Percentiles rank a stretch among this genome's conserved stretches.
Evolutionary conservation across 2,329 filamentous ascomycete genomes (phyloP).

Genomic region (Fusarium chaquense): DNA sequence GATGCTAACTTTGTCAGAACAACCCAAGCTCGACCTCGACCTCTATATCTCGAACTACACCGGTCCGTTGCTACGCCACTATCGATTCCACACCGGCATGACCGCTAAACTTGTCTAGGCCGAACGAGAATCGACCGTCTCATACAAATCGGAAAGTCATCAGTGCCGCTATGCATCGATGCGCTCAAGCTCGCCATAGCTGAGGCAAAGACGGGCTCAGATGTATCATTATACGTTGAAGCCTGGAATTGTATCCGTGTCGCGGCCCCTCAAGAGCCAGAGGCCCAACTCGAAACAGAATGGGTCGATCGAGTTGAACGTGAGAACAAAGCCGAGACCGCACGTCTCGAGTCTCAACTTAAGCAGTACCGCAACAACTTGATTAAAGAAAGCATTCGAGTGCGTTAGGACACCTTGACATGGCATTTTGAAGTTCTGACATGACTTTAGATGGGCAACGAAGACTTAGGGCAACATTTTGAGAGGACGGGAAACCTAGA

Average conservation of each 20-base stretch:
- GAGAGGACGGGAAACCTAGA: conserved; percentile 81
- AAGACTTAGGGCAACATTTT: conserved; percentile 88
- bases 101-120: conserved; percentile 62
- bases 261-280: conserved; percentile 74
- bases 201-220: conserved; percentile 81
- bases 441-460: conserved; percentile 82
- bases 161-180: conserved; percentile 79
- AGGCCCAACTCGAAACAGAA: conserved; percentile 59
- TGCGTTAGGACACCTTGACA: conserved; percentile 50
- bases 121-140: conserved; percentile 85
- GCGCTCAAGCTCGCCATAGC: conserved; percentile 81
- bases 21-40: conserved; percentile 91
- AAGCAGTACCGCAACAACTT: conserved; percentile 96
- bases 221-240: conserved; percentile 77
- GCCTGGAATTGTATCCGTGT: conserved; percentile 74
- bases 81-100: background rate
- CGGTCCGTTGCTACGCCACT: conserved; percentile 63
- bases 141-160: conserved; percentile 82
- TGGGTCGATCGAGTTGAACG: conserved; percentile 80
- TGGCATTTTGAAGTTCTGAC: conserved; percentile 23
- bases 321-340: conserved; percentile 75
- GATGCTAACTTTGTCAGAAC: conserved; percentile 62
- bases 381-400: conserved; percentile 95
- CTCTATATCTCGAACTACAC: conserved; percentile 90
- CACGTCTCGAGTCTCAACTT: conserved; percentile 84